Evolutionary conservation across 805 yeast genomes (phyloP).

Genomic region (Candida caryicola): DNA sequence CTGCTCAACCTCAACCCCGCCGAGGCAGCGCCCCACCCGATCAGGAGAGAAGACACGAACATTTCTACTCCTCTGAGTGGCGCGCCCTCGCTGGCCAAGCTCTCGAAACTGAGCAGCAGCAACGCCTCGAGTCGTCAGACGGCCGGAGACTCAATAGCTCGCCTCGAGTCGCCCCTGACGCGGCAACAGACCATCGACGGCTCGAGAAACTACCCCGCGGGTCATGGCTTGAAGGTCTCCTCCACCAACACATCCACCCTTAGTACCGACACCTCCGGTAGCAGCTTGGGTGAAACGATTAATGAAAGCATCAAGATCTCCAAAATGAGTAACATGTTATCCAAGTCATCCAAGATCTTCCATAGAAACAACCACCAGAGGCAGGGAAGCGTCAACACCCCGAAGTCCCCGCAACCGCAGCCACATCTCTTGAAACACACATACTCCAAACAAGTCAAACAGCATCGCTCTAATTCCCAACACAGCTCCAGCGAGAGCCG

Average conservation of each 20-base stretch:
- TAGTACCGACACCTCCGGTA: background rate
- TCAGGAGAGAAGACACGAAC: background rate
- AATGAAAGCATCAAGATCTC: slow-evolving; percentile 2
- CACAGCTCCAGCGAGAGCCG: slow-evolving; percentile 13
- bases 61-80: background rate
- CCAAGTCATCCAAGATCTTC: slow-evolving; percentile 27
- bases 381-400: slow-evolving; percentile 4
- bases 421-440: slow-evolving; percentile 23
- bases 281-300: background rate
- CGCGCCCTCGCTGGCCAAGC: background rate
- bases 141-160: background rate
- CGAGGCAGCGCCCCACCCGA: background rate
- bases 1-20: background rate
- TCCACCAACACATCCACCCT: slow-evolving; percentile 3
- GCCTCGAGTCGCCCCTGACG: background rate
- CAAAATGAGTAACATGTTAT: slow-evolving; percentile 22
- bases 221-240: background rate
- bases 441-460: slow-evolving; percentile 33
- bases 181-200: background rate
- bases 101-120: background rate
- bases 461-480: slow-evolving; percentile 27
- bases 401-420: slow-evolving; percentile 6
- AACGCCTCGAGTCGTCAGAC: background rate
- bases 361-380: slow-evolving; percentile 20
- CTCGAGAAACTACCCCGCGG: background rate